phyloP scores from a whole-genome alignment of 106 monocot genomes.

The Chionographis japonica region DNA sequence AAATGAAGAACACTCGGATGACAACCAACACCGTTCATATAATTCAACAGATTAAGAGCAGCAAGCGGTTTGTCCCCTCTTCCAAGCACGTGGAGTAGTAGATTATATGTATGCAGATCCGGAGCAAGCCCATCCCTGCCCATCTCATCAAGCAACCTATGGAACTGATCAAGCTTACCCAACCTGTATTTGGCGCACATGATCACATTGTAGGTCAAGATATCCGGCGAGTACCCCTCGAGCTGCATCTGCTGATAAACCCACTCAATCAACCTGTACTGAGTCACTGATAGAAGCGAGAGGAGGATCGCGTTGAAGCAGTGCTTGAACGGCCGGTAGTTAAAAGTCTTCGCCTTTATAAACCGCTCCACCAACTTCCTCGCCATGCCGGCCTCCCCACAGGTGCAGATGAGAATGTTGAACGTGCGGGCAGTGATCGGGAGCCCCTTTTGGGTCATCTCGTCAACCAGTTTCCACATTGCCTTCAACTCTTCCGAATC shows the following conservation, averaged over 20 bases:
- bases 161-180: slow-evolving; percentile 78
- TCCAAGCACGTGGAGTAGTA: slow-evolving; percentile 84
- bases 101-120: slow-evolving; percentile 78
- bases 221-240: slow-evolving; percentile 55
- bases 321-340: slow-evolving; percentile 72
- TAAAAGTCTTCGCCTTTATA: slow-evolving; percentile 67
- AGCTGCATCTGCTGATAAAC: slow-evolving; percentile 69
- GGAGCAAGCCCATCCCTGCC: slow-evolving; percentile 50
- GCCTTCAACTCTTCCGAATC: slow-evolving; percentile 67
- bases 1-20: slow-evolving; percentile 79
- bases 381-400: slow-evolving; percentile 60
- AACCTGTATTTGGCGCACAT: slow-evolving; percentile 76
- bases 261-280: slow-evolving; percentile 85
- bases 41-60: slow-evolving; percentile 70
- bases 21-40: slow-evolving; percentile 71
- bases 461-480: slow-evolving; percentile 77
- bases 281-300: slow-evolving; percentile 49
- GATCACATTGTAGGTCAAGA: slow-evolving; percentile 80
- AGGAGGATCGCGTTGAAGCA: slow-evolving; percentile 84
- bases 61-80: slow-evolving; percentile 85
- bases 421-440: slow-evolving; percentile 73
- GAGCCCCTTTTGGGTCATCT: slow-evolving; percentile 67
- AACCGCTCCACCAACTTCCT: slow-evolving; percentile 70
- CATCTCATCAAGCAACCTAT: slow-evolving; percentile 79
- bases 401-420: slow-evolving; percentile 57